phyloP scores from a whole-genome alignment of 768 basidiomycete genomes.

The Boletellus ananiceps region DNA sequence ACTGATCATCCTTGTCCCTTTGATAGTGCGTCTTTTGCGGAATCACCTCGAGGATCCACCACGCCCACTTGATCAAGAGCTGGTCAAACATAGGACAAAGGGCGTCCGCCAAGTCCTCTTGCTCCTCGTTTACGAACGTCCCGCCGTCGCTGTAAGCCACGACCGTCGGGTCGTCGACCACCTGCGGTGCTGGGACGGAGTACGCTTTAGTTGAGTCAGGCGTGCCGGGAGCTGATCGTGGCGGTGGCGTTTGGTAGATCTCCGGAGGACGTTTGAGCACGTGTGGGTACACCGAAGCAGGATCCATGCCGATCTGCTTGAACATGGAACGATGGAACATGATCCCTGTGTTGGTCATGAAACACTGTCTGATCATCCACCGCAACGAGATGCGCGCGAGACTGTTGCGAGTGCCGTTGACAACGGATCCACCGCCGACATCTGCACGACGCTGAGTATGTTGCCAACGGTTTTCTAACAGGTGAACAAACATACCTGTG shows the following conservation, averaged over 20 bases:
- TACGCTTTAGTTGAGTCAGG: constrained; percentile 10
- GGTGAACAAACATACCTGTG: constrained; percentile 47
- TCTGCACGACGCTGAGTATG: constrained; percentile 37
- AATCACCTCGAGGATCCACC: constrained; percentile 67
- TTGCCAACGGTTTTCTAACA: not conserved
- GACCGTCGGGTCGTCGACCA: constrained; percentile 9
- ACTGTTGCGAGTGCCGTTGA: constrained; percentile 51
- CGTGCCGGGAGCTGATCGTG: constrained; percentile 11
- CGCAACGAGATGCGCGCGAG: constrained; percentile 69
- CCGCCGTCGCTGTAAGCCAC: constrained; percentile 18
- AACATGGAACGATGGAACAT: constrained; percentile 49
- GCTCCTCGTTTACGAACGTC: constrained; percentile 45
- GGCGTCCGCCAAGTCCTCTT: constrained; percentile 60
- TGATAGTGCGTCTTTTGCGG: constrained; percentile 35
- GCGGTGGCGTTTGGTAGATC: constrained; percentile 25
- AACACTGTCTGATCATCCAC: constrained; percentile 73
- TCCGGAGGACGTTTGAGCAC: constrained; percentile 41
- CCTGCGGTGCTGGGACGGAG: constrained; percentile 13
- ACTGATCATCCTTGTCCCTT: constrained; percentile 17
- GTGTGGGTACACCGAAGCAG: constrained; percentile 40
- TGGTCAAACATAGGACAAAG: constrained; percentile 52
- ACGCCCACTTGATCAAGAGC: constrained; percentile 40
- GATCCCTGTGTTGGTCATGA: constrained; percentile 52
- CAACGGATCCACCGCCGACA: constrained; percentile 68
- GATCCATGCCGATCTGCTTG: constrained; percentile 43